These are phyloP conservation scores for Fragaria ananassa DNA, from an alignment of 306 rosid genomes.

Conservation along the genomic window DNA sequence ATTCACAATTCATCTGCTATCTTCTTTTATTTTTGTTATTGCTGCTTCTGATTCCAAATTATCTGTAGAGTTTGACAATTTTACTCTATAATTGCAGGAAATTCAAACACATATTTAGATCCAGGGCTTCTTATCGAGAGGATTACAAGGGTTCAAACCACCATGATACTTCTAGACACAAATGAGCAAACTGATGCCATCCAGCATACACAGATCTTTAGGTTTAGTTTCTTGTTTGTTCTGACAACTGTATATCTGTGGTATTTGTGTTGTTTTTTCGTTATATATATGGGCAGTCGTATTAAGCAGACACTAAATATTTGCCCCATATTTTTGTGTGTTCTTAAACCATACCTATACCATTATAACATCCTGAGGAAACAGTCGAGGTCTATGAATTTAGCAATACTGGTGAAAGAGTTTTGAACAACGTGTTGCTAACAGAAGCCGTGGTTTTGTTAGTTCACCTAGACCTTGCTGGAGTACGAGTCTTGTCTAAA, in stretches of 20 bases:
- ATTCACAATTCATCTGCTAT: not conserved
- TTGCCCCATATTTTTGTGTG: slow-evolving; percentile 13
- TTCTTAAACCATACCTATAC: not conserved
- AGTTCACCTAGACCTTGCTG: not conserved
- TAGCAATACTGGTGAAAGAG: not conserved
- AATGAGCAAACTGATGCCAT: slow-evolving; percentile 25
- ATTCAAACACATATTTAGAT: slow-evolving; percentile 43
- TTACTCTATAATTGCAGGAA: slow-evolving; percentile 45
- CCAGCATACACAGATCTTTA: slow-evolving; percentile 17
- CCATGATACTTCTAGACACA: slow-evolving; percentile 37
- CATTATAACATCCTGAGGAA: slow-evolving; percentile 1
- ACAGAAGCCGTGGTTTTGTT: not conserved
- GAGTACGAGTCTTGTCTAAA: not conserved
- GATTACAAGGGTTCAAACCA: slow-evolving; percentile 37
- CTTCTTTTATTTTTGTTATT: not conserved
- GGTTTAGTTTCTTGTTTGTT: slow-evolving; percentile 19
- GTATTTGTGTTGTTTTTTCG: not conserved
- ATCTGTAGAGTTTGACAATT: slow-evolving; percentile 1
- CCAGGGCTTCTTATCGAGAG: slow-evolving; percentile 42
- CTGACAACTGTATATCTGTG: slow-evolving; percentile 29
- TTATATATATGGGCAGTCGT: not conserved
- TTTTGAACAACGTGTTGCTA: slow-evolving; percentile 3
- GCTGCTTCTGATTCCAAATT: slow-evolving; percentile 9
- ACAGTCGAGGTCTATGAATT: slow-evolving; percentile 3
- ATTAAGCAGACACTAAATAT: slow-evolving; percentile 5